Conservation (phyloP, 1,284 basidiomycete genomes). For the Leccinum pallidistipes region DNA sequence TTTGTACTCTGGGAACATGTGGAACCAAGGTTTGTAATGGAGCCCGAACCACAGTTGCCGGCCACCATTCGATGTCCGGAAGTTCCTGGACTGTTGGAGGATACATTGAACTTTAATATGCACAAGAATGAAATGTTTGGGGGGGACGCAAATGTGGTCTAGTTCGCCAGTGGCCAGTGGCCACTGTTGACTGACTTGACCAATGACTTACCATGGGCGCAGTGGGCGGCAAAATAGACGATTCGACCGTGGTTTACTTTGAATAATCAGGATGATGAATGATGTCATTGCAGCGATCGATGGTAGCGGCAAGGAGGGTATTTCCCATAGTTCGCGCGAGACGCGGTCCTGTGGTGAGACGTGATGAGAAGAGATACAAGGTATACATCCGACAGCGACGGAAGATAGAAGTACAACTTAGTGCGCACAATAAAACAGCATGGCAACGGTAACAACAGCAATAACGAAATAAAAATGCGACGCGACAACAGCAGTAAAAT, state of each 20-base stretch:
- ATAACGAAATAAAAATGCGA: neutral
- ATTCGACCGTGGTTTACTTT: neutral
- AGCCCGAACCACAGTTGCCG: neutral
- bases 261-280: neutral
- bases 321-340: neutral
- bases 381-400: constrained; percentile 1
- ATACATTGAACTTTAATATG: neutral
- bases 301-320: neutral
- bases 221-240: neutral
- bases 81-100: neutral
- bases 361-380: neutral
- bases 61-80: neutral
- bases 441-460: neutral
- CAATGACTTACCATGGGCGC: too few relatives aligned
- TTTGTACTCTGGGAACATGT: neutral
- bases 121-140: neutral
- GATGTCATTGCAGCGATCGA: neutral
- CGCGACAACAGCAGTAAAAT: neutral
- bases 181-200: neutral
- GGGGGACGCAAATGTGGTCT: neutral
- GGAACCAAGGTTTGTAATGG: neutral
- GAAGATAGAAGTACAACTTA: neutral
- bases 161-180: neutral
- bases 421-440: neutral
- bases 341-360: neutral